These are phyloP conservation scores for Tolypocladium album DNA, from an alignment of 2,329 filamentous ascomycete genomes.

Conservation along the genomic window DNA sequence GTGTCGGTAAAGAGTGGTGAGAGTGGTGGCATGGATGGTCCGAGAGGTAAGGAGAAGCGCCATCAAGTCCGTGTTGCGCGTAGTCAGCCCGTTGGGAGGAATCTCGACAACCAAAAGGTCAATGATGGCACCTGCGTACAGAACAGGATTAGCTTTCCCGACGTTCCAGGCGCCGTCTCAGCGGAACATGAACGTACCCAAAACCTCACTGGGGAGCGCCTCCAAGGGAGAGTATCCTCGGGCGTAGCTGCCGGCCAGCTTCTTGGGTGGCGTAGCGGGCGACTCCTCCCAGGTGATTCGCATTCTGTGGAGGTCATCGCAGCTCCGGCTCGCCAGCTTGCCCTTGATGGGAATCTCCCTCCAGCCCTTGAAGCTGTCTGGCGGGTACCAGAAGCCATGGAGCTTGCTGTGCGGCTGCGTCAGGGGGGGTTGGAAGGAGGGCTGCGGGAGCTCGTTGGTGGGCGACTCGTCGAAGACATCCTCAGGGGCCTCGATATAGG, in stretches of 20 bases:
- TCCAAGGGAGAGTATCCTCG: conserved; percentile 51
- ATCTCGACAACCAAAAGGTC: conserved; percentile 64
- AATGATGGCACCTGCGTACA: conserved; percentile 54
- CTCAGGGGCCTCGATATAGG: conserved; percentile 39
- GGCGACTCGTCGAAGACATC: conserved; percentile 40
- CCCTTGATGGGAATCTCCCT: conserved; percentile 50
- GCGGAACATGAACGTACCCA: conserved; percentile 42
- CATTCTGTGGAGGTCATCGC: conserved; percentile 45
- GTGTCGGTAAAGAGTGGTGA: conserved; percentile 65
- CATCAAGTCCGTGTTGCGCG: conserved; percentile 69
- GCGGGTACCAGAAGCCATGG: conserved; percentile 48
- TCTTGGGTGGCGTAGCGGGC: conserved; percentile 19
- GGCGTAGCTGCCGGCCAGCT: conserved; percentile 15
- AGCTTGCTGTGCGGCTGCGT: conserved; percentile 45
- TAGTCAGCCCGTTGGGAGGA: conserved; percentile 59
- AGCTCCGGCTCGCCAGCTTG: conserved; percentile 50
- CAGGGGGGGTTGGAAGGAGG: conserved; percentile 39
- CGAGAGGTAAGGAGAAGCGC: conserved; percentile 67
- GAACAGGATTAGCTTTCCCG: conserved; percentile 1
- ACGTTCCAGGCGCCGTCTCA: background rate
- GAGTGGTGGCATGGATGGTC: conserved; percentile 59
- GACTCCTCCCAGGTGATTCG: conserved; percentile 43
- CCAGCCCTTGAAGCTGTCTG: conserved; percentile 50
- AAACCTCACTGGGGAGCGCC: conserved; percentile 57
- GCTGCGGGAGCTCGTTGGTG: conserved; percentile 28